Conservation (phyloP, 768 basidiomycete species). For the Albatrellus ellisii region DNA sequence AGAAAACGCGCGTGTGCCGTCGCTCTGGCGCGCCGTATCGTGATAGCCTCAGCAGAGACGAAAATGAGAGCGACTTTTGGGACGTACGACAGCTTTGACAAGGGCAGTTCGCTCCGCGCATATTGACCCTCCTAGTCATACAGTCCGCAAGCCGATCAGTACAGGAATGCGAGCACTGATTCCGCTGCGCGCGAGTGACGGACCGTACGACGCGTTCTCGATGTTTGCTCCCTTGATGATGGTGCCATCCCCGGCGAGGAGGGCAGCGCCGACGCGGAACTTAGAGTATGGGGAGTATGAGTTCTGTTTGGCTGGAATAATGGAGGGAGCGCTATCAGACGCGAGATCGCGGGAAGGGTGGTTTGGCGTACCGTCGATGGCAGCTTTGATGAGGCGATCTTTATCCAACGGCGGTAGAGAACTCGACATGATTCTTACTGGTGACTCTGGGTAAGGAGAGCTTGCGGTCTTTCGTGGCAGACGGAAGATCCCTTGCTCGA, state of each 20-base stretch:
- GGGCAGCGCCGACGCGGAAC: conserved; percentile 85
- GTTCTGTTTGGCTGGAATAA: conserved; percentile 42
- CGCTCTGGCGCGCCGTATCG: conserved; percentile 42
- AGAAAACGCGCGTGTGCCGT: conserved; percentile 55
- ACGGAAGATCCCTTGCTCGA: too few species aligned
- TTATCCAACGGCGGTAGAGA: too few species aligned
- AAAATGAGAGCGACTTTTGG: background rate
- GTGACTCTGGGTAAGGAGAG: too few species aligned
- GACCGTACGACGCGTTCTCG: conserved; percentile 90
- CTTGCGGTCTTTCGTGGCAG: too few species aligned
- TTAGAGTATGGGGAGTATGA: conserved; percentile 82
- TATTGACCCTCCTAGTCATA: conserved; percentile 63
- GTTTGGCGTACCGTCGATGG: conserved; percentile 37
- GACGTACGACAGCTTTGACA: conserved; percentile 81
- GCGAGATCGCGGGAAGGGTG: background rate
- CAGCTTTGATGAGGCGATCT: conserved; percentile 38
- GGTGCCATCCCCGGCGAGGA: conserved; percentile 53
- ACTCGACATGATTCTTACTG: too few species aligned
- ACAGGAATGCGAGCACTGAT: background rate
- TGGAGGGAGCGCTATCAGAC: background rate
- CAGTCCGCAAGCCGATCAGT: background rate
- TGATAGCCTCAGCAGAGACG: background rate
- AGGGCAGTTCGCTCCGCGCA: conserved; percentile 94
- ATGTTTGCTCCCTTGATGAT: conserved; percentile 84
- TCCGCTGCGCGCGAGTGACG: background rate